These are phyloP conservation scores for Galeopsis tetrahit DNA, from an alignment of 257 asterid species.

Conservation along the genomic window DNA sequence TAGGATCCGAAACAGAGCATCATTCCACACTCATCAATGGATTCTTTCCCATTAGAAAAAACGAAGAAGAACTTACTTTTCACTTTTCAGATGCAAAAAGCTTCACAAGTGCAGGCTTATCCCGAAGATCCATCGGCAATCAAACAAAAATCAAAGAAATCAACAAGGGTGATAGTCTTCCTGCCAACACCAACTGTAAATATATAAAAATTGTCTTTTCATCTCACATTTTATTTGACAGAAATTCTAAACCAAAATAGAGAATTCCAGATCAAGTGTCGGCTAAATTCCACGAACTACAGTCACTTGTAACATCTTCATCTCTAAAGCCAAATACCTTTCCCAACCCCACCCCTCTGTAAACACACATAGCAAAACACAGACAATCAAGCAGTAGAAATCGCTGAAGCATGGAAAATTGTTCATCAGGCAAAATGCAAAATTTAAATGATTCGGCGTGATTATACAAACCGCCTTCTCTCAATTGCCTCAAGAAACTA, in stretches of 20 bases:
- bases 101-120: too few relatives aligned
- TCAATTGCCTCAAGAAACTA: not conserved
- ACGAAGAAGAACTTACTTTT: too few relatives aligned
- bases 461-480: not conserved
- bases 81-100: too few relatives aligned
- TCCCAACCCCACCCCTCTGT: constrained; percentile 10
- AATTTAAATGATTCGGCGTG: not conserved
- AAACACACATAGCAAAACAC: constrained; percentile 1
- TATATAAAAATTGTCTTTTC: not conserved
- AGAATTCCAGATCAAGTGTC: constrained; percentile 1
- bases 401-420: not conserved
- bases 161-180: constrained; percentile 14
- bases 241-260: constrained; percentile 4
- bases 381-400: constrained; percentile 10
- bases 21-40: too few relatives aligned
- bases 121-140: too few relatives aligned
- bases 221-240: not conserved
- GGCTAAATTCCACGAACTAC: not conserved
- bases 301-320: constrained; percentile 15
- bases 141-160: too few relatives aligned
- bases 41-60: too few relatives aligned
- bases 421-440: not conserved
- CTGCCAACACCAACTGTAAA: not conserved
- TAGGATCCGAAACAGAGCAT: too few relatives aligned
- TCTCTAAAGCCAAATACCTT: constrained; percentile 5